phyloP scores from a whole-genome alignment of 1,139 yeast genomes.

The Groenewaldozyma sp. region DNA sequence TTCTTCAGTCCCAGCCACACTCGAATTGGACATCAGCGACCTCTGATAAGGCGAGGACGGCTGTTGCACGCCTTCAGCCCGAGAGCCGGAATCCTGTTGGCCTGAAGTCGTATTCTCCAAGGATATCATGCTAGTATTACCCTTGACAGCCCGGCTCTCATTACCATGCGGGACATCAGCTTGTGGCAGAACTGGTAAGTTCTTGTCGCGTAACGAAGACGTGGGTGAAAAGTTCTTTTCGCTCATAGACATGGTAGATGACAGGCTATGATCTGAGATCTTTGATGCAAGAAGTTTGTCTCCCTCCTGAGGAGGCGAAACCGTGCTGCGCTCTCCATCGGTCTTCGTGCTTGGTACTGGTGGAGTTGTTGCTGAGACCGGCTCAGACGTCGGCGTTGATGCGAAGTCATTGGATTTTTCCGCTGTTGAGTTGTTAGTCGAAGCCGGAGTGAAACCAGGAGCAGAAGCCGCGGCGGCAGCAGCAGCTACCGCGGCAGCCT shows the following conservation, averaged over 20 bases:
- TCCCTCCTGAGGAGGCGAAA: too few species aligned
- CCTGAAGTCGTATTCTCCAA: too few species aligned
- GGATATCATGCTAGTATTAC: not conserved
- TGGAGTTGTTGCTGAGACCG: too few species aligned
- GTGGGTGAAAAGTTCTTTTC: not conserved
- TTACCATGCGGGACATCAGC: not conserved
- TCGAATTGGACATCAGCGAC: not conserved
- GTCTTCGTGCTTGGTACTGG: too few species aligned
- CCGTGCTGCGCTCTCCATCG: too few species aligned
- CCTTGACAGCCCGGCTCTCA: not conserved
- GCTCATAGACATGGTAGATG: not conserved
- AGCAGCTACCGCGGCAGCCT: conserved; percentile 7
- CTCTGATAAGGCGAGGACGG: not conserved
- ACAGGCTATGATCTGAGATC: not conserved
- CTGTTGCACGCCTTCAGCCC: too few species aligned
- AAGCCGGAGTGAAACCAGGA: not conserved
- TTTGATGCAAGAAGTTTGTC: not conserved
- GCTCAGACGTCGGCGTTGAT: too few species aligned
- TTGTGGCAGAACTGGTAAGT: not conserved
- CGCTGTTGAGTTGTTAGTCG: not conserved
- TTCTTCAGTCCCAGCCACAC: not conserved
- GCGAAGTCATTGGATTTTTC: not conserved
- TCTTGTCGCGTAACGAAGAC: not conserved
- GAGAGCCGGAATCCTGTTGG: too few species aligned
- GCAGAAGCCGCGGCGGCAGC: conserved; percentile 2